Evolutionary conservation across 768 basidiomycete species (phyloP), one percentile per base, ranked within the genome.

Genomic region (Agrocybe chaxingu): DNA sequence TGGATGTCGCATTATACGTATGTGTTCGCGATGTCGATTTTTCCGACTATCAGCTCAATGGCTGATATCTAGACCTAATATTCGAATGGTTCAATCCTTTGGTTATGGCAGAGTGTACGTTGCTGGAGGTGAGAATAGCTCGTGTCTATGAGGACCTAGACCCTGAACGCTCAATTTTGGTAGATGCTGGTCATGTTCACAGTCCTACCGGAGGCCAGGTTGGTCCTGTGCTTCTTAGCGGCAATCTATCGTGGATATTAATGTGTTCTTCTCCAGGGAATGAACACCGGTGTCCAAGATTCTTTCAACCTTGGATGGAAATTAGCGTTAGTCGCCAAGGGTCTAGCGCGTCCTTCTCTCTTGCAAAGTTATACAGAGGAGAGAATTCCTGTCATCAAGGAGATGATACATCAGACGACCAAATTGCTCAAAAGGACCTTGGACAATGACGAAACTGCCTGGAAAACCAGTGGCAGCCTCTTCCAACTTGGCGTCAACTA

Each of bases 401-500:
- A 68, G 41, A 69, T 72, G 66, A 67, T 71, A 7, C 55, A 66
- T 35, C 61, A 59, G 11, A 63, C 67, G 3, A 62, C 60, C 3
- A 42, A 57, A 4, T 46, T 63, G 3, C 51, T 62, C 12, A 60
- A 57, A 19, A 52, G 52, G 38, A 53, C 54, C 1, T 29, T 51
- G 2, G 12, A 57, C 48, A 39, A 51, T 8, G 53, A 50, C n/a
- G 55, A 42, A 6, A 58, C 54, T 13, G 47, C 48, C 7, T 65
- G 62, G 61, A 51, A 61, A 11, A 59, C 59, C 18, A 46, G 45
- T 2, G 57, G 59, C 12, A 57, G 59, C 2, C 49, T 77, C 4
- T 55, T 62, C 13, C 75, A 77, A 61, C 71, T 80, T 33, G 78
- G 77, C 7, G 67, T 81, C 39, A 82, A 82, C 61, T 82, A 76